phyloP scores from a whole-genome alignment of 192 early-diverging fungal species.

The Thamnidium elegans region DNA sequence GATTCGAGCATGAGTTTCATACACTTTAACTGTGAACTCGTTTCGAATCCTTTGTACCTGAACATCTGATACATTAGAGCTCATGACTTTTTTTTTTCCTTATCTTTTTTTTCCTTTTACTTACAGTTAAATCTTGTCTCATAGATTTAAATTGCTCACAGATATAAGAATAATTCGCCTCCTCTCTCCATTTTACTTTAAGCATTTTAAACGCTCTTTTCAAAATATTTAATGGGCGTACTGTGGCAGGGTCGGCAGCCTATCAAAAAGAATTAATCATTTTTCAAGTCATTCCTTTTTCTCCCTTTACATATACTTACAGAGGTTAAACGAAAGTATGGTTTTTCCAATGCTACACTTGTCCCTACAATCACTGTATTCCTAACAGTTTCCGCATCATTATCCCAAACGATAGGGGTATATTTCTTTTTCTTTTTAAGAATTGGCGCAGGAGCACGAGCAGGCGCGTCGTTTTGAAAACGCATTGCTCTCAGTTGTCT shows the following conservation, averaged over 20 bases:
- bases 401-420: slow-evolving; percentile 2
- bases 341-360: slow-evolving; percentile 81
- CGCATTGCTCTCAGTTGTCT: slow-evolving; percentile 8
- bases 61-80: background rate
- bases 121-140: slow-evolving; percentile 93
- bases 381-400: slow-evolving; percentile 70
- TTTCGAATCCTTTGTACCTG: slow-evolving; percentile 89
- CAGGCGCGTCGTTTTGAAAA: slow-evolving; percentile 6
- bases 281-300: background rate
- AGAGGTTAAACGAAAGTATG: slow-evolving; percentile 88
- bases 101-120: slow-evolving; percentile 3
- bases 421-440: background rate
- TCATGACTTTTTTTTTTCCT: background rate
- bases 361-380: slow-evolving; percentile 84
- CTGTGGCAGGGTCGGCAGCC: slow-evolving; percentile 87
- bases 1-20: slow-evolving; percentile 93
- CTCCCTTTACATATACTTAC: slow-evolving; percentile 38
- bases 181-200: slow-evolving; percentile 74
- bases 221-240: slow-evolving; percentile 82
- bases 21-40: slow-evolving; percentile 91
- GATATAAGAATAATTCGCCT: slow-evolving; percentile 91
- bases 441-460: background rate
- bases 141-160: slow-evolving; percentile 97
- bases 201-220: slow-evolving; percentile 75
- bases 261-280: slow-evolving; percentile 11